Evolutionary conservation across 495 filamentous ascomycete genomes (phyloP).

Genomic region (Lasiosphaeriaceae sp.): DNA sequence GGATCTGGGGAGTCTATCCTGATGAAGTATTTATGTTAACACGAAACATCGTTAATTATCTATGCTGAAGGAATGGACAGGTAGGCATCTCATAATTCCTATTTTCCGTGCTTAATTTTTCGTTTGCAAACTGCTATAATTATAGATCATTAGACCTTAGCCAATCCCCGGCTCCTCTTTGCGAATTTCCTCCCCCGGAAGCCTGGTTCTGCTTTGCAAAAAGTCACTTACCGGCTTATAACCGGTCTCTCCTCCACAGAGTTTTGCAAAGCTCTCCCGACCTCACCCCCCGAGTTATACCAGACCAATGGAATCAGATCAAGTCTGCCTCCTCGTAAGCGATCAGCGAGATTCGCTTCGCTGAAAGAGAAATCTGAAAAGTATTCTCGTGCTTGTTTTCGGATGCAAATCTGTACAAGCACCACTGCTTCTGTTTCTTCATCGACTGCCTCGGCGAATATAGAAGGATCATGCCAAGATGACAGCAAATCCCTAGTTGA

Average conservation of each 20-base stretch:
- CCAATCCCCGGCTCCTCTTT: slow-evolving; percentile 21
- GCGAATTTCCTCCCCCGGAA: slow-evolving; percentile 49
- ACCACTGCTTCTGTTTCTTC: slow-evolving; percentile 15
- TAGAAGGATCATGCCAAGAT: slow-evolving; percentile 8
- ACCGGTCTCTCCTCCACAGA: slow-evolving; percentile 35
- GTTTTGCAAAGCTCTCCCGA: slow-evolving; percentile 26
- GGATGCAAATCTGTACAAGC: background rate
- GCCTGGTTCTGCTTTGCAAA: slow-evolving; percentile 32
- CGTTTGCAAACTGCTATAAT: background rate
- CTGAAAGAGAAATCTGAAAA: background rate
- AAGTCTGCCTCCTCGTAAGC: background rate
- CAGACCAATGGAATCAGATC: background rate
- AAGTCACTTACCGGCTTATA: slow-evolving; percentile 39
- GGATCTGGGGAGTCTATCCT: slow-evolving; percentile 40
- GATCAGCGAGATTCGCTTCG: background rate
- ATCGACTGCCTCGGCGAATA: slow-evolving; percentile 41
- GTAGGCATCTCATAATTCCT: background rate
- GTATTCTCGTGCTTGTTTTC: background rate
- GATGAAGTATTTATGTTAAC: slow-evolving; percentile 12
- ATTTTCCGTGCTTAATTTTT: background rate
- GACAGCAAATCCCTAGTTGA: slow-evolving; percentile 9
- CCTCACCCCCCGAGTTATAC: slow-evolving; percentile 18
- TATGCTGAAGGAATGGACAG: slow-evolving; percentile 20
- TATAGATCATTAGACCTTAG: background rate
- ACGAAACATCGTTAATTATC: background rate